A percentile compares a stretch with the other conserved stretches of the same genome.
Conservation (phyloP, 176 grass and related monocot species). For the Cenchrus americanus region DNA sequence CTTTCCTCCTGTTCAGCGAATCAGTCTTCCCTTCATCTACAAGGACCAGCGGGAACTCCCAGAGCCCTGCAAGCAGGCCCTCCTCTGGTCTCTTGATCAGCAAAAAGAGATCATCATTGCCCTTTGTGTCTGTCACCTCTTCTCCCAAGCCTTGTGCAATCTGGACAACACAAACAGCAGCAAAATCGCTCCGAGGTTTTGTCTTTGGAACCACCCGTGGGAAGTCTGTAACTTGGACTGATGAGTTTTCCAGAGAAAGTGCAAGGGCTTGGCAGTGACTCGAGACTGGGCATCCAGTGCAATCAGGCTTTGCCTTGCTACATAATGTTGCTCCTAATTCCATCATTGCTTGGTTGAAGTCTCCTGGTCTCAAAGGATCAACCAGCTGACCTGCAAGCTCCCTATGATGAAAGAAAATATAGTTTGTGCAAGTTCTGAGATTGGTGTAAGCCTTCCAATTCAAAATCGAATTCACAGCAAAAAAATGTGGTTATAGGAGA, state of each 20-base stretch:
- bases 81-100: slow-evolving; percentile 81
- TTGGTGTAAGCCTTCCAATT: background rate
- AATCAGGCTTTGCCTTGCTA: slow-evolving; percentile 65
- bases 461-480: background rate
- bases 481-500: background rate
- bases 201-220: slow-evolving; percentile 71
- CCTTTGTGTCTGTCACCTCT: background rate
- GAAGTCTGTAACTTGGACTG: slow-evolving; percentile 69
- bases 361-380: slow-evolving; percentile 86
- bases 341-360: slow-evolving; percentile 99
- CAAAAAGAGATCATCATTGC: slow-evolving; percentile 49
- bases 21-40: slow-evolving; percentile 54
- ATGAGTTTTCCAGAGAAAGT: slow-evolving; percentile 49
- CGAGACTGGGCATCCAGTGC: slow-evolving; percentile 73
- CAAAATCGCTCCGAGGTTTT: slow-evolving; percentile 76
- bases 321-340: slow-evolving; percentile 93
- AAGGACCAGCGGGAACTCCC: slow-evolving; percentile 90
- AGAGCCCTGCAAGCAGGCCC: slow-evolving; percentile 94
- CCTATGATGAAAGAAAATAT: slow-evolving; percentile 54
- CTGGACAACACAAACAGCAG: slow-evolving; percentile 85
- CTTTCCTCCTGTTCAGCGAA: slow-evolving; percentile 58
- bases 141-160: slow-evolving; percentile 46
- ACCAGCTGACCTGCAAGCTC: slow-evolving; percentile 72
- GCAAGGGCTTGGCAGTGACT: slow-evolving; percentile 65
- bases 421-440: background rate